Evolutionary conservation across 257 asterid genomes (phyloP).

Genomic region (Rhazya stricta): DNA sequence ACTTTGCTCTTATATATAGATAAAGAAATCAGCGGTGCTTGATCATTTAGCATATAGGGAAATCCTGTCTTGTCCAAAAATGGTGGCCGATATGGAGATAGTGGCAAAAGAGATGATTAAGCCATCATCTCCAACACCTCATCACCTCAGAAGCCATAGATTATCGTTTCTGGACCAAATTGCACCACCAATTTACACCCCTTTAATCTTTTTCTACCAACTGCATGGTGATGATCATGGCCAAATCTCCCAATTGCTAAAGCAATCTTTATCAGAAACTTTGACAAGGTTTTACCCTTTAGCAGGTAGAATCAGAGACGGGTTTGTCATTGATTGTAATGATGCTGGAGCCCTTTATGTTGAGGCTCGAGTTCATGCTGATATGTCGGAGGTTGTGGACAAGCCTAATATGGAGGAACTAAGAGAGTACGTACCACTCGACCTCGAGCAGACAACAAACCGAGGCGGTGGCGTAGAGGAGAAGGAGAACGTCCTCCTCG

Average conservation of each 20-base stretch:
- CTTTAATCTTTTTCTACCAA: slow-evolving; percentile 34
- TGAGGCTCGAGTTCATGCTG: slow-evolving; percentile 6
- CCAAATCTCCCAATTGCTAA: slow-evolving; percentile 18
- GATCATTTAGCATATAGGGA: no score
- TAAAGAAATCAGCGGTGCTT: neutral
- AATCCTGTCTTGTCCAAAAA: no score
- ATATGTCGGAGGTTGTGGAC: neutral
- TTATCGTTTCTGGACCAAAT: slow-evolving; percentile 39
- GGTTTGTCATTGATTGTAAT: slow-evolving; percentile 29
- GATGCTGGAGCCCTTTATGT: slow-evolving; percentile 31
- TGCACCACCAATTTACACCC: slow-evolving; percentile 25
- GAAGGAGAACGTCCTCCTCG: slow-evolving; percentile 15
- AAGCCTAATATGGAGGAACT: slow-evolving; percentile 18
- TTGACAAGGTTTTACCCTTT: slow-evolving; percentile 32
- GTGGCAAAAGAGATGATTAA: slow-evolving; percentile 31
- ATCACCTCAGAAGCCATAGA: slow-evolving; percentile 21
- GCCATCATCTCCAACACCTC: slow-evolving; percentile 43
- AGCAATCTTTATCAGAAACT: slow-evolving; percentile 31
- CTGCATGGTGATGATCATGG: neutral
- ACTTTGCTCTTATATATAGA: neutral
- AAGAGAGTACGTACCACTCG: slow-evolving; percentile 16
- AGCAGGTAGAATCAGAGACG: slow-evolving; percentile 29
- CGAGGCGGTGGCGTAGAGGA: neutral
- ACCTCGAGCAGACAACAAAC: neutral
- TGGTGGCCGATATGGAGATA: slow-evolving; percentile 20